Conservation (phyloP, 169 alveolate species). For the Haemoproteus tartakovskyi region DNA sequence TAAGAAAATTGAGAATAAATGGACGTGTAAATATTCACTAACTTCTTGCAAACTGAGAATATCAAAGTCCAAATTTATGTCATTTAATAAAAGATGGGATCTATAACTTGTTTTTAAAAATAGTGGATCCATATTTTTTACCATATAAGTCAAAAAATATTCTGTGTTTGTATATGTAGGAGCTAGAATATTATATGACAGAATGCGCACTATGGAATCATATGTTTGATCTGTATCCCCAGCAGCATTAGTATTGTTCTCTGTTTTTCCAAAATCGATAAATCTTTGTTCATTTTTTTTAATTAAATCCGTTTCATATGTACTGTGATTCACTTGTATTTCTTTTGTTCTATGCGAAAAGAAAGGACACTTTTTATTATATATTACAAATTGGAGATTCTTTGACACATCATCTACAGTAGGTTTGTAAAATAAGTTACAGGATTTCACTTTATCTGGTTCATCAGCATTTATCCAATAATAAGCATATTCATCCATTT, state of each 20-base stretch:
- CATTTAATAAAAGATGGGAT: slow-evolving; percentile 41
- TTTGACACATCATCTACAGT: slow-evolving; percentile 18
- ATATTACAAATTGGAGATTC: slow-evolving; percentile 45
- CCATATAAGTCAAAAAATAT: slow-evolving; percentile 46
- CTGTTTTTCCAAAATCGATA: slow-evolving; percentile 1
- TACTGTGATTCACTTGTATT: slow-evolving; percentile 3
- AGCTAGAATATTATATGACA: slow-evolving; percentile 50
- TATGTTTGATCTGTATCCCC: background rate
- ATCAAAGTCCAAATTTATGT: slow-evolving; percentile 30
- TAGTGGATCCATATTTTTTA: slow-evolving; percentile 33
- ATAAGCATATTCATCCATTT: slow-evolving; percentile 9
- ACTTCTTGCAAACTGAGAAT: slow-evolving; percentile 56
- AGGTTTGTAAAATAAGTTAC: slow-evolving; percentile 32
- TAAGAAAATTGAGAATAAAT: slow-evolving; percentile 21
- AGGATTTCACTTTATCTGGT: slow-evolving; percentile 4
- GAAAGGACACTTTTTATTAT: slow-evolving; percentile 32
- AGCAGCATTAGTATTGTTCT: background rate
- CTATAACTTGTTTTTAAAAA: slow-evolving; percentile 57
- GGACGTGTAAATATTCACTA: slow-evolving; percentile 42
- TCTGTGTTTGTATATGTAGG: slow-evolving; percentile 58
- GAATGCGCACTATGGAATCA: slow-evolving; percentile 13
- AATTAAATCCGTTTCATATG: slow-evolving; percentile 26
- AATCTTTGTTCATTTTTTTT: slow-evolving; percentile 33
- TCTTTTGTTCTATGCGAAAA: slow-evolving; percentile 32
- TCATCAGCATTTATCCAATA: slow-evolving; percentile 20